Evolutionary conservation across 1,139 yeast genomes (phyloP).

Genomic region (Nakaseomyces delphensis): DNA sequence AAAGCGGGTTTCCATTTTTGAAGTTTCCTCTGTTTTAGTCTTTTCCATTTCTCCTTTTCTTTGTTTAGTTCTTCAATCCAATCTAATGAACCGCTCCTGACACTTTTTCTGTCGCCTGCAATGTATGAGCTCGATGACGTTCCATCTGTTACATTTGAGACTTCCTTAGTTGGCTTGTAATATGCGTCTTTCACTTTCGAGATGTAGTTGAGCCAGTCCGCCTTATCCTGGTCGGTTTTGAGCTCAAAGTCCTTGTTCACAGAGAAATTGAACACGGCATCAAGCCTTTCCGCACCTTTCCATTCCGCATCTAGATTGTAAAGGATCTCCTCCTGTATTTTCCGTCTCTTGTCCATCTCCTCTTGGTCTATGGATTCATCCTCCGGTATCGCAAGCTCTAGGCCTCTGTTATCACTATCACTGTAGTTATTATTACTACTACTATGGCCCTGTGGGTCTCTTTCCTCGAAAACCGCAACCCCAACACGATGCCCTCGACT

Average conservation of each 20-base stretch:
- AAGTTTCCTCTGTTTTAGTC: slow-evolving; percentile 42
- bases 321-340: slow-evolving; percentile 19
- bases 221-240: slow-evolving; percentile 26
- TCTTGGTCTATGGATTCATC: slow-evolving; percentile 10
- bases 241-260: slow-evolving; percentile 24
- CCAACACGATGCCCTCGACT: slow-evolving; percentile 2
- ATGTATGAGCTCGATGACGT: neutral
- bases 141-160: neutral
- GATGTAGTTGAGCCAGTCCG: slow-evolving; percentile 27
- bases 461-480: too few relatives aligned
- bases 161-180: slow-evolving; percentile 14
- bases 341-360: slow-evolving; percentile 17
- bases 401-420: slow-evolving; percentile 23
- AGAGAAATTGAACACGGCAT: slow-evolving; percentile 44
- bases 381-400: slow-evolving; percentile 1
- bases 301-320: slow-evolving; percentile 43
- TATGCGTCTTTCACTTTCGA: slow-evolving; percentile 26
- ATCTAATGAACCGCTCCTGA: slow-evolving; percentile 7
- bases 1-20: slow-evolving; percentile 59
- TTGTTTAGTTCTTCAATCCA: slow-evolving; percentile 22
- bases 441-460: too few relatives aligned
- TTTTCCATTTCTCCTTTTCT: slow-evolving; percentile 27
- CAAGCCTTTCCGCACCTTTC: slow-evolving; percentile 64
- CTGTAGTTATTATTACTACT: slow-evolving; percentile 20
- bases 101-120: neutral